Evolutionary conservation across 1,284 basidiomycete species (phyloP), one percentile per base, ranked within the genome.

Genomic region (Stereum hirsutum): DNA sequence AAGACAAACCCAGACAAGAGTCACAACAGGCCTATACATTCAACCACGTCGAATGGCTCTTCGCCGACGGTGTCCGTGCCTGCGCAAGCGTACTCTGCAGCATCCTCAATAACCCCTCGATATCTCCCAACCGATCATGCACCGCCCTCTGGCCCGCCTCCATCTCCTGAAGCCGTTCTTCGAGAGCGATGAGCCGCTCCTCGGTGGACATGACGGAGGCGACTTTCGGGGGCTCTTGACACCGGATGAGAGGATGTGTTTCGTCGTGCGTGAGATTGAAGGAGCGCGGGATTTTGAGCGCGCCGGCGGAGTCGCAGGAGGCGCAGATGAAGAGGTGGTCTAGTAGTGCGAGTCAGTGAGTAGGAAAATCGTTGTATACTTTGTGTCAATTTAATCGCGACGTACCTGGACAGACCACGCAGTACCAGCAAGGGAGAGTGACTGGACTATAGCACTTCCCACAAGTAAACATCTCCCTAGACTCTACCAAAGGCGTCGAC

Each of bases 391-490:
- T 24, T 15, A 14, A 12, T 50, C 28, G 20, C 12, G 12, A 15
- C 28, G 28, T 15, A 56, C 54, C 54, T 28, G 25, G 11, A 33
- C 54, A 56, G n/a, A 46, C 37, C 3, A 44, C 33, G 31, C 54
- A 56, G 21, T 49, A 41, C 51, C 53, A 54, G 26, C 46, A 52
- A 1, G 52, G 52, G 24, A 49, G 42, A 6, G 45, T 37, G 3
- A 55, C 34, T 3, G 27, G 17, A 2, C 27, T 28, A 1, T 37
- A n/a, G 43, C 54, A 56, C 1, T 28, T 35, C 10, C 43, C 39
- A 39, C 54, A 54, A 6, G 23, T 19, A 17, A 38, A 10, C n/a
- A n/a, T n/a, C n/a, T n/a, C n/a, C n/a, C n/a, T n/a, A n/a, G n/a
- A n/a, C n/a, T n/a, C n/a, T n/a, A n/a, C n/a, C n/a, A n/a, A n/a